Evolutionary conservation across 805 yeast species (phyloP).

Genomic region (Pichia sporocuriosa): DNA sequence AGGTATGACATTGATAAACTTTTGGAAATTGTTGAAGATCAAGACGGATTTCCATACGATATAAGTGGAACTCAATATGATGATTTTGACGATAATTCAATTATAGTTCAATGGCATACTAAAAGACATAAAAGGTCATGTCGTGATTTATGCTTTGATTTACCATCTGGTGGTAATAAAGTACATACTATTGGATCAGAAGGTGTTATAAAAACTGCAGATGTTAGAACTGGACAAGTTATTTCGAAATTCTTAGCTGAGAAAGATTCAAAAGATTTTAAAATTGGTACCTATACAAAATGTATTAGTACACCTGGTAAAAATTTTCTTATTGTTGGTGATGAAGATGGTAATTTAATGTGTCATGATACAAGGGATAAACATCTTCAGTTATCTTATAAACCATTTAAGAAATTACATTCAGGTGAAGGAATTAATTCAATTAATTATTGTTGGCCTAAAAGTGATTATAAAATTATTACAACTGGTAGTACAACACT

Average conservation of each 20-base stretch:
- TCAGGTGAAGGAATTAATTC: slow-evolving; percentile 75
- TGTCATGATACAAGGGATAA: slow-evolving; percentile 55
- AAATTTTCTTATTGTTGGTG: slow-evolving; percentile 48
- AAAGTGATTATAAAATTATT: slow-evolving; percentile 71
- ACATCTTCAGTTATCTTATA: slow-evolving; percentile 34
- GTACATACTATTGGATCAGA: slow-evolving; percentile 77
- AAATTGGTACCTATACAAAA: slow-evolving; percentile 31
- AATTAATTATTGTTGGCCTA: slow-evolving; percentile 60
- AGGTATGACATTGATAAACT: slow-evolving; percentile 47
- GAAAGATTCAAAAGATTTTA: slow-evolving; percentile 9
- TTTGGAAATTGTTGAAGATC: slow-evolving; percentile 25
- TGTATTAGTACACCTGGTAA: slow-evolving; percentile 40
- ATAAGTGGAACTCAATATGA: slow-evolving; percentile 23
- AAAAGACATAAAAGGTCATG: slow-evolving; percentile 88
- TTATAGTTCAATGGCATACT: slow-evolving; percentile 64
- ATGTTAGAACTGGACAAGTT: slow-evolving; percentile 69
- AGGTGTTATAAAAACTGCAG: slow-evolving; percentile 67
- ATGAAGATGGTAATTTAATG: slow-evolving; percentile 64
- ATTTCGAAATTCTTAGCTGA: slow-evolving; percentile 37
- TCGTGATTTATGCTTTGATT: slow-evolving; percentile 61
- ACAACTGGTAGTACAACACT: slow-evolving; percentile 79
- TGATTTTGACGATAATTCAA: slow-evolving; percentile 21
- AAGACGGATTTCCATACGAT: slow-evolving; percentile 29
- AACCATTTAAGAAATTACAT: slow-evolving; percentile 46
- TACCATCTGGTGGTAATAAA: slow-evolving; percentile 41